Evolutionary conservation across 169 alveolate genomes (phyloP).

Genomic region (Cryptosporidium viatorum): DNA sequence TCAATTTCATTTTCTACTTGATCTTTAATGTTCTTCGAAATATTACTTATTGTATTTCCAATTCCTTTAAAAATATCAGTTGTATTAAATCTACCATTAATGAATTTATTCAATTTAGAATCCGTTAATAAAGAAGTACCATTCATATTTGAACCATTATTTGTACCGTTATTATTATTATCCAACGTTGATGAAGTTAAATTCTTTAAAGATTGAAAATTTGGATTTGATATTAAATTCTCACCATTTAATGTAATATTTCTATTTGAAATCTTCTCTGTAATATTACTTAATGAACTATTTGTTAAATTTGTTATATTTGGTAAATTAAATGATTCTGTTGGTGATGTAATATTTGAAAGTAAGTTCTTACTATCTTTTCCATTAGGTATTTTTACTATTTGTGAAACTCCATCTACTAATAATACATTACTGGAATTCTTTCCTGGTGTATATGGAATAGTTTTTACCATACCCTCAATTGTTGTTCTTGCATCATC

Average conservation of each 20-base stretch:
- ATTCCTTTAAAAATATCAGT: conserved; percentile 43
- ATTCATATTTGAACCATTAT: background rate
- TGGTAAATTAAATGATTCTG: conserved; percentile 1
- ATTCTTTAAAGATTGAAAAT: conserved; percentile 22
- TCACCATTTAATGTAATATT: conserved; percentile 25
- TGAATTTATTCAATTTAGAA: background rate
- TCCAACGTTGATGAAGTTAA: conserved; percentile 15
- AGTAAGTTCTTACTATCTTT: conserved; percentile 25
- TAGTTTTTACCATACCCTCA: conserved; percentile 65
- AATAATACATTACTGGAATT: background rate
- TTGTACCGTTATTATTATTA: background rate
- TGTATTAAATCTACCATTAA: conserved; percentile 35
- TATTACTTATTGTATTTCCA: conserved; percentile 16
- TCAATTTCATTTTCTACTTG: conserved; percentile 25
- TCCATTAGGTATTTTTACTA: conserved; percentile 22
- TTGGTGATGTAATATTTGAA: background rate
- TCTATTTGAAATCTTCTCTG: conserved; percentile 22
- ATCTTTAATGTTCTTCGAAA: conserved; percentile 2
- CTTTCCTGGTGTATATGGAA: conserved; percentile 62
- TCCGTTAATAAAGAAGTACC: background rate
- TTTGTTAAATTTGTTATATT: conserved; percentile 9
- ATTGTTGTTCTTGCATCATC: conserved; percentile 70
- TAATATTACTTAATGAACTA: conserved; percentile 19
- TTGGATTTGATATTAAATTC: background rate
- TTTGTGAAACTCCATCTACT: conserved; percentile 32